A percentile compares a stretch with the other conserved stretches of the same genome.
These are phyloP conservation scores for Themeda triandra DNA, from an alignment of 176 grass and related monocot genomes.

Conservation along the genomic window DNA sequence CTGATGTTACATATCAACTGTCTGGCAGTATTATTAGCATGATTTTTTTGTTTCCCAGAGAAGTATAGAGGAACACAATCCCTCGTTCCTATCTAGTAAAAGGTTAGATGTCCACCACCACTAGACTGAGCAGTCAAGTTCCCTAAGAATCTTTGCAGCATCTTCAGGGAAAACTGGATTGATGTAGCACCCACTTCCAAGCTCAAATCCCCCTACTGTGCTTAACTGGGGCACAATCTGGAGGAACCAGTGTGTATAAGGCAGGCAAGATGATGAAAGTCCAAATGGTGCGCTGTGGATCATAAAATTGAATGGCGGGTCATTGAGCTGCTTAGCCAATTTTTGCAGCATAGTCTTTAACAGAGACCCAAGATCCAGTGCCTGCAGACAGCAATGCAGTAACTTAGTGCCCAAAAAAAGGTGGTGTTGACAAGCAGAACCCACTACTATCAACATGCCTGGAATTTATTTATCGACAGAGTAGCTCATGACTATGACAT, in stretches of 20 bases:
- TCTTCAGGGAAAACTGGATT: conserved; percentile 98
- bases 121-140: conserved; percentile 56
- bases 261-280: conserved; percentile 33
- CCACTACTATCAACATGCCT: background rate
- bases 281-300: conserved; percentile 68
- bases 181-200: conserved; percentile 91
- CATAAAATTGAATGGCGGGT: conserved; percentile 89
- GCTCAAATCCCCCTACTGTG: conserved; percentile 75
- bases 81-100: background rate
- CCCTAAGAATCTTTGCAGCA: conserved; percentile 77
- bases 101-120: background rate
- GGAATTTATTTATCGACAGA: background rate
- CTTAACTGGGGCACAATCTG: conserved; percentile 83
- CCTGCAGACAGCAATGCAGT: conserved; percentile 37
- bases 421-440: background rate
- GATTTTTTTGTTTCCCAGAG: background rate
- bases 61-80: background rate
- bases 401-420: background rate
- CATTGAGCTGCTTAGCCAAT: conserved; percentile 80
- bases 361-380: conserved; percentile 67
- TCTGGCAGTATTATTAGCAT: conserved; percentile 20
- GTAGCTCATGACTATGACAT: background rate
- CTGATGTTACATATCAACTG: background rate
- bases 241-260: conserved; percentile 88
- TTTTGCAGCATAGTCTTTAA: conserved; percentile 77